Conservation (phyloP, 176 grass and related monocot genomes). For the Eremochloa ophiuroides region DNA sequence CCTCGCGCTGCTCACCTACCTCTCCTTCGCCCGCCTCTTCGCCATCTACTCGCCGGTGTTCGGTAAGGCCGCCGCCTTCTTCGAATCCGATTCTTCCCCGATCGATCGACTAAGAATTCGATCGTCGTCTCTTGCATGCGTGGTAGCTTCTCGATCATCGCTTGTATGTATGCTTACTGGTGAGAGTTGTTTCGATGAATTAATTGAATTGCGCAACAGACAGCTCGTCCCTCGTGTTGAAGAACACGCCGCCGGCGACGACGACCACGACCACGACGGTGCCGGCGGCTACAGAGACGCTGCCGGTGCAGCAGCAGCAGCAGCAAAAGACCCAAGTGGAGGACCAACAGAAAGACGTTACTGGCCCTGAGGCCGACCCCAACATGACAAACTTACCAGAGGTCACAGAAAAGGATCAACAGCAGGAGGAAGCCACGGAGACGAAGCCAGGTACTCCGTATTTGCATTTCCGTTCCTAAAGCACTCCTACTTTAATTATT, state of each 20-base stretch:
- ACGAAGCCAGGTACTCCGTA: conserved; percentile 13
- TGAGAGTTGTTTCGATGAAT: too few relatives aligned
- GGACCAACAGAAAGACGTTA: not conserved
- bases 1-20: conserved; percentile 45
- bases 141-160: not conserved
- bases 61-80: conserved; percentile 26
- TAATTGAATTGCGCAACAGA: too few relatives aligned
- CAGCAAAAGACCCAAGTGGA: not conserved
- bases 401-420: not conserved
- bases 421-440: not conserved
- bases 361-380: not conserved
- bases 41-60: conserved; percentile 53
- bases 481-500: too few relatives aligned
- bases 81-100: not conserved
- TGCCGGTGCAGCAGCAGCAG: not conserved
- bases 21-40: conserved; percentile 46
- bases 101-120: not conserved
- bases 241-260: not conserved
- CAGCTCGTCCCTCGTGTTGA: conserved; percentile 40
- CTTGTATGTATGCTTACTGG: not conserved
- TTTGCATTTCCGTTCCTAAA: too few relatives aligned
- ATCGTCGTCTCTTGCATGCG: not conserved
- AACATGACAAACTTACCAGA: conserved; percentile 14
- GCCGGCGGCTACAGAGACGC: not conserved
- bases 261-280: not conserved